A percentile compares a stretch with the other conserved stretches of the same genome.
phyloP scores from a whole-genome alignment of 768 basidiomycete genomes.

The Phlebiopsis flavidoalba region DNA sequence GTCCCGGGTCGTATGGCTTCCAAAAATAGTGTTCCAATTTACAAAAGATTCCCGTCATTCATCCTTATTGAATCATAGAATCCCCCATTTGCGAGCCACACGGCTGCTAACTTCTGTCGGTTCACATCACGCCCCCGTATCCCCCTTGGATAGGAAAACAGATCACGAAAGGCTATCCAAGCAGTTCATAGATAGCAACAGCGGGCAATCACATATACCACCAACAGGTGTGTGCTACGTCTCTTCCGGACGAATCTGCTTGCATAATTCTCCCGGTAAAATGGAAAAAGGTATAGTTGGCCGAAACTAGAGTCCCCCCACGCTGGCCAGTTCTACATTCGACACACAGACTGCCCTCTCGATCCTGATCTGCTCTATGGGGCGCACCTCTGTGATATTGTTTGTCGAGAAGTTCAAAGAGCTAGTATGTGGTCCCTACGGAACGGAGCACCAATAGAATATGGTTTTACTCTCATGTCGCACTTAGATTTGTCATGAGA shows the following conservation, averaged over 20 bases:
- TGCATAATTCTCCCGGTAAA: constrained; percentile 7
- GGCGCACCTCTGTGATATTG: constrained; percentile 55
- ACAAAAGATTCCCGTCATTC: too few species aligned
- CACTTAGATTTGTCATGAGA: constrained; percentile 47
- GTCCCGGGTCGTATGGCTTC: constrained; percentile 76
- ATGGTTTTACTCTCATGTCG: background rate
- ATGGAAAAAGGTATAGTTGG: too few species aligned
- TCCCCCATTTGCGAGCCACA: too few species aligned
- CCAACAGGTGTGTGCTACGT: constrained; percentile 65
- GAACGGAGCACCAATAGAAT: background rate
- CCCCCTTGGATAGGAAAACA: too few species aligned
- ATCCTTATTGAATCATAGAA: too few species aligned
- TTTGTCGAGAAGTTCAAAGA: constrained; percentile 68
- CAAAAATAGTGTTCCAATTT: too few species aligned
- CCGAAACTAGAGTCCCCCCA: constrained; percentile 79
- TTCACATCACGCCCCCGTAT: too few species aligned
- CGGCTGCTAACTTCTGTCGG: too few species aligned
- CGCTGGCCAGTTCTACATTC: constrained; percentile 89
- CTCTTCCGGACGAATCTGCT: background rate
- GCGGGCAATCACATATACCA: constrained; percentile 73
- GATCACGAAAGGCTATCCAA: too few species aligned
- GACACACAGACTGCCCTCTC: constrained; percentile 90
- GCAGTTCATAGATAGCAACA: constrained; percentile 93
- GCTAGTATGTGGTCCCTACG: constrained; percentile 46
- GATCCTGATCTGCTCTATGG: constrained; percentile 69